Percentiles rank a stretch among this genome's conserved stretches.
phyloP scores from a whole-genome alignment of 257 asterid species.

The Cynanchum wilfordii region DNA sequence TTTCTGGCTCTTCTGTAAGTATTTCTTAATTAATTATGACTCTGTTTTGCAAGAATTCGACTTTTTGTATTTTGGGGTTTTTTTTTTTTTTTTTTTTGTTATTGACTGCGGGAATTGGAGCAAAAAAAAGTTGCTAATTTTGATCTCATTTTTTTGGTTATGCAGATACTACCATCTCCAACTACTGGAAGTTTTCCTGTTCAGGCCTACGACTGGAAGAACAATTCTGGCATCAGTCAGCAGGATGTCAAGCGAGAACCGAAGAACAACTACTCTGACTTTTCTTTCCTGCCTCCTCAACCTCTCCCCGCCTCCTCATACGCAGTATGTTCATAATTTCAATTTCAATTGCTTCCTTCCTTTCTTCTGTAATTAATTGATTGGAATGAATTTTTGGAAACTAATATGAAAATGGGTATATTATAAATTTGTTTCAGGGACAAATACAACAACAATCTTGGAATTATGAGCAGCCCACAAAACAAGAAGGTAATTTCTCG shows the following conservation, averaged over 20 bases:
- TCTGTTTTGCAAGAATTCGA: neutral
- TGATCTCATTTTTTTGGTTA: neutral
- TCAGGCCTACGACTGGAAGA: slow-evolving; percentile 51
- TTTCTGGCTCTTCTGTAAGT: slow-evolving; percentile 47
- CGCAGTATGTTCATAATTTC: slow-evolving; percentile 15
- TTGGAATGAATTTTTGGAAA: neutral
- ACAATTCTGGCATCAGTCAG: slow-evolving; percentile 19
- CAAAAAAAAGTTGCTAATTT: neutral
- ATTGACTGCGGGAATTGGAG: too few relatives aligned
- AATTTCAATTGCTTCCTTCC: slow-evolving; percentile 5
- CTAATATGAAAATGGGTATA: neutral
- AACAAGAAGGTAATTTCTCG: slow-evolving; percentile 26
- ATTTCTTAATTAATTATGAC: neutral
- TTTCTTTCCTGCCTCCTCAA: slow-evolving; percentile 54
- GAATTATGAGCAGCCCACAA: slow-evolving; percentile 34
- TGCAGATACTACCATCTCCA: slow-evolving; percentile 87
- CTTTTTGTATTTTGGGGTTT: neutral
- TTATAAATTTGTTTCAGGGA: slow-evolving; percentile 27
- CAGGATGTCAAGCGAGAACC: slow-evolving; percentile 37
- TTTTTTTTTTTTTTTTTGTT: too few relatives aligned
- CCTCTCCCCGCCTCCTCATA: neutral
- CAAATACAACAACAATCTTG: slow-evolving; percentile 30
- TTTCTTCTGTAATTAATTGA: neutral
- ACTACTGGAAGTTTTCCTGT: slow-evolving; percentile 70
- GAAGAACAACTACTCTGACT: slow-evolving; percentile 39